A percentile compares a stretch with the other conserved stretches of the same genome.
These are phyloP conservation scores for Ustilago cynodontis DNA, from an alignment of 1,284 basidiomycete genomes.

Conservation along the genomic window DNA sequence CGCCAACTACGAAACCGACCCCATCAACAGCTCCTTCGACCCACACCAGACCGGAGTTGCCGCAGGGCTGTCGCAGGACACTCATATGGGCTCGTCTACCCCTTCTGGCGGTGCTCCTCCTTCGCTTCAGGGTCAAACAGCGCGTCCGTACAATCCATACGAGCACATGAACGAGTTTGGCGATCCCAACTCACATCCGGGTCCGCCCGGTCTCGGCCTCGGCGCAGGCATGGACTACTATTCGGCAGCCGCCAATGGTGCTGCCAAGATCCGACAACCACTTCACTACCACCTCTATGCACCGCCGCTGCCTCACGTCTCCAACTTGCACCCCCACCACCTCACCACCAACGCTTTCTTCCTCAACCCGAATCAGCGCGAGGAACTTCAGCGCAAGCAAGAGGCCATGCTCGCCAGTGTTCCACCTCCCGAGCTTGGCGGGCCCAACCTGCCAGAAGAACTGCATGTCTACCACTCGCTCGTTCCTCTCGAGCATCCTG, in stretches of 20 bases:
- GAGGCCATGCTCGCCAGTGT: conserved; percentile 77
- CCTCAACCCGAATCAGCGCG: conserved; percentile 80
- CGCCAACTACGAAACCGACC: conserved; percentile 26
- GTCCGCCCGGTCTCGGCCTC: conserved; percentile 42
- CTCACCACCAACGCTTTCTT: conserved; percentile 74
- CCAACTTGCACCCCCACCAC: conserved; percentile 72
- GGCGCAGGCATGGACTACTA: conserved; percentile 52
- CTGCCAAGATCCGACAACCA: conserved; percentile 69
- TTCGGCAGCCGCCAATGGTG: conserved; percentile 30
- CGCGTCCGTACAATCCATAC: conserved; percentile 58
- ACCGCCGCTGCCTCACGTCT: conserved; percentile 74
- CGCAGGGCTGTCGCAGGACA: conserved; percentile 20
- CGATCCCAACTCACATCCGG: conserved; percentile 42
- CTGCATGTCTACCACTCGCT: conserved; percentile 91
- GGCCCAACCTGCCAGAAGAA: conserved; percentile 82
- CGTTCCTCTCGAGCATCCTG: conserved; percentile 77
- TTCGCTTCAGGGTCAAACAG: conserved; percentile 7
- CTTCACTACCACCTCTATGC: conserved; percentile 94
- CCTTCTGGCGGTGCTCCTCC: conserved; percentile 5
- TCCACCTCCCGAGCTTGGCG: conserved; percentile 65
- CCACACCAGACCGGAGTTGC: conserved; percentile 18
- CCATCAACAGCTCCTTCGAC: conserved; percentile 37
- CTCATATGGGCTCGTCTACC: conserved; percentile 28
- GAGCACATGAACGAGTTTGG: conserved; percentile 63
- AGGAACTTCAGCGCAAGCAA: conserved; percentile 83